Evolutionary conservation across 352 stramenopile species (phyloP).

Genomic region (Achlya hypogyna): DNA sequence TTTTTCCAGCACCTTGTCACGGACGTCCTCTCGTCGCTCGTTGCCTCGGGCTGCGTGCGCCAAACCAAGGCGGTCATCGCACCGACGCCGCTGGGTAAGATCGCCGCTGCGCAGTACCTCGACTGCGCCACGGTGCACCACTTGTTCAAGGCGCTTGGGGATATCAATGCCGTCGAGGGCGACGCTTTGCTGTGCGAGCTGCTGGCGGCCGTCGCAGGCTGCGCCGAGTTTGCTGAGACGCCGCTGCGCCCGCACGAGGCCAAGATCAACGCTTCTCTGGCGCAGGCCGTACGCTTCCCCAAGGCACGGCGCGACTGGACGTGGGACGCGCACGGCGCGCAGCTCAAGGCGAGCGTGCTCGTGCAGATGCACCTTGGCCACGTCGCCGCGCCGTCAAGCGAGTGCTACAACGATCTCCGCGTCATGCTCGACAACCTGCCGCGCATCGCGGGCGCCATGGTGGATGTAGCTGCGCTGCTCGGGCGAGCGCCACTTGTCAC

Average conservation of each 20-base stretch:
- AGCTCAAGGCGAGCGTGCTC: slow-evolving; percentile 83
- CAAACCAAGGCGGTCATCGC: slow-evolving; percentile 41
- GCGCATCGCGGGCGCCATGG: slow-evolving; percentile 89
- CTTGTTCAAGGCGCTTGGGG: slow-evolving; percentile 34
- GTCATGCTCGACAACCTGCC: slow-evolving; percentile 93
- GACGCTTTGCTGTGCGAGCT: slow-evolving; percentile 19
- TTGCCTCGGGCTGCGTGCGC: slow-evolving; percentile 79
- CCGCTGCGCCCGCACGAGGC: slow-evolving; percentile 98
- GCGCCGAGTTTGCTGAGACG: slow-evolving; percentile 91
- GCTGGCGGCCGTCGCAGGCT: slow-evolving; percentile 26
- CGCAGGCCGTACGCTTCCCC: slow-evolving; percentile 29
- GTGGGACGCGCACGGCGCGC: slow-evolving; percentile 65
- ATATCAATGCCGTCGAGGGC: neutral
- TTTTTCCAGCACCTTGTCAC: slow-evolving; percentile 84
- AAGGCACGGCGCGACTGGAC: slow-evolving; percentile 9
- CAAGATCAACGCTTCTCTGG: slow-evolving; percentile 80
- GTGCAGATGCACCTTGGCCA: slow-evolving; percentile 93
- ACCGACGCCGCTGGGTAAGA: slow-evolving; percentile 84
- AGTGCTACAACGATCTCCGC: slow-evolving; percentile 97
- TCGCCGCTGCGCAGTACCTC: slow-evolving; percentile 96
- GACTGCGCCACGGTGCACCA: slow-evolving; percentile 82
- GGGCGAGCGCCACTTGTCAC: neutral
- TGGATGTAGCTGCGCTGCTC: slow-evolving; percentile 76
- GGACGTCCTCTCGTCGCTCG: slow-evolving; percentile 68
- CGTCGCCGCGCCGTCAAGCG: slow-evolving; percentile 91